A percentile compares a stretch with the other conserved stretches of the same genome.
These are phyloP conservation scores for Stemphylium lycopersici DNA, from an alignment of 2,329 filamentous ascomycete genomes.

Conservation along the genomic window DNA sequence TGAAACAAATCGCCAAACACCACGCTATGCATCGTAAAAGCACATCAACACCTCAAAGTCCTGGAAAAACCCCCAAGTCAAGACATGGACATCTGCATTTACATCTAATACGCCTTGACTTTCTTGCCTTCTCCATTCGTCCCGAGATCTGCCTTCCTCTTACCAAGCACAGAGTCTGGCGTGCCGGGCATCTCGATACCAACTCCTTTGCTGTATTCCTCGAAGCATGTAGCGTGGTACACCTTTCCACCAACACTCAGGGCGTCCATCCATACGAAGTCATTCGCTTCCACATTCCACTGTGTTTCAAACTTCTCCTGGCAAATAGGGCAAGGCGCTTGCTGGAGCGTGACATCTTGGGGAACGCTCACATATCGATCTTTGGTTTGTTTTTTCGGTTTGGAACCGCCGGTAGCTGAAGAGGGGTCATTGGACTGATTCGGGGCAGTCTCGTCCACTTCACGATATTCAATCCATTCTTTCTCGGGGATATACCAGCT, in stretches of 20 bases:
- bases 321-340: slow-evolving; percentile 87
- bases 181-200: slow-evolving; percentile 42
- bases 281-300: slow-evolving; percentile 90
- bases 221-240: slow-evolving; percentile 89
- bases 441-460: slow-evolving; percentile 70
- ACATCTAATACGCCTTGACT: slow-evolving; percentile 27
- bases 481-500: slow-evolving; percentile 95
- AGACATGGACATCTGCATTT: background rate
- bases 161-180: slow-evolving; percentile 47
- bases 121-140: slow-evolving; percentile 40
- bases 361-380: slow-evolving; percentile 82
- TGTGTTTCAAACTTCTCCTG: slow-evolving; percentile 93
- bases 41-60: background rate
- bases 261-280: slow-evolving; percentile 96
- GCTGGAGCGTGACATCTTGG: slow-evolving; percentile 74
- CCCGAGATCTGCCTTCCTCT: slow-evolving; percentile 42
- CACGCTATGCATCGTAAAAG: slow-evolving; percentile 21
- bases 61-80: background rate
- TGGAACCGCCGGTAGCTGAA: slow-evolving; percentile 48
- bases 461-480: slow-evolving; percentile 90
- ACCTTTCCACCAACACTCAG: slow-evolving; percentile 77
- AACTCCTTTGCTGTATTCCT: slow-evolving; percentile 61
- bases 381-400: slow-evolving; percentile 60
- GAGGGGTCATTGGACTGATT: slow-evolving; percentile 32
- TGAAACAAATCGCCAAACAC: slow-evolving; percentile 9